Base-by-base conservation (phyloP, 2,329 filamentous ascomycete species). In the Fusarium domesticum region DNA sequence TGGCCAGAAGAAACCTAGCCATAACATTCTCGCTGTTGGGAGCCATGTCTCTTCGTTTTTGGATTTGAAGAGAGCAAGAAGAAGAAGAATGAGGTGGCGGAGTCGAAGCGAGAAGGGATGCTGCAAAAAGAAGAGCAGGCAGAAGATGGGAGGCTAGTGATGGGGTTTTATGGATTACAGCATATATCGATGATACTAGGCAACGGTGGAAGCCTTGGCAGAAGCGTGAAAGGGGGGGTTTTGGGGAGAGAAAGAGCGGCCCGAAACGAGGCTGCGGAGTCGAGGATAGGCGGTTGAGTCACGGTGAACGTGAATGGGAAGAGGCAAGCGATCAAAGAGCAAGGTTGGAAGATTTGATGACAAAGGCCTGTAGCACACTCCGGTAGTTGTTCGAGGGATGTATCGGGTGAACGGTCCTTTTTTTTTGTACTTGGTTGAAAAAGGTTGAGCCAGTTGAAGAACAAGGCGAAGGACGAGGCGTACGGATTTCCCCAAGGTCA, bases 1-100 rank as follows among this genome's bases (percentile, higher is more conserved):
- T 81, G 30, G 78, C 78, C 55, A 80, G 79, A 47, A 82, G 72
- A 44, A 82, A 78, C 42, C 77, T 70, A 47, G 75, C 73, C 70
- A 78, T 80, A 43, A 71, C 69, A 59, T 75, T 79, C 59, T 82
- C 78, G 53, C 73, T 72, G 64, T 74, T 77, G 60, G 73, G 67
- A 51, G 76, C 69, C 76, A 80, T 28, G 23, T 28, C 14, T 23
- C 6, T 23, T 23, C 14, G 23, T 28, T 28, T 28, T 25, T 50
- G 41, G 32, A 14, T 20, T 39, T 33, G 35, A 42, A 32, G 32
- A 32, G 17, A 34, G 14, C 25, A 46, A 19, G 35, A 33, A 37
- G 11, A 33, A 37, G 30, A 33, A 47, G 36, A 25, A 28, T n/a
- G 18, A 19, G 15, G 42, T 38, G 34, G 32, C 35, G 42, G 35